These are phyloP conservation scores for Cryphonectria japonica DNA, from an alignment of 2,329 filamentous ascomycete genomes.

Conservation along the genomic window DNA sequence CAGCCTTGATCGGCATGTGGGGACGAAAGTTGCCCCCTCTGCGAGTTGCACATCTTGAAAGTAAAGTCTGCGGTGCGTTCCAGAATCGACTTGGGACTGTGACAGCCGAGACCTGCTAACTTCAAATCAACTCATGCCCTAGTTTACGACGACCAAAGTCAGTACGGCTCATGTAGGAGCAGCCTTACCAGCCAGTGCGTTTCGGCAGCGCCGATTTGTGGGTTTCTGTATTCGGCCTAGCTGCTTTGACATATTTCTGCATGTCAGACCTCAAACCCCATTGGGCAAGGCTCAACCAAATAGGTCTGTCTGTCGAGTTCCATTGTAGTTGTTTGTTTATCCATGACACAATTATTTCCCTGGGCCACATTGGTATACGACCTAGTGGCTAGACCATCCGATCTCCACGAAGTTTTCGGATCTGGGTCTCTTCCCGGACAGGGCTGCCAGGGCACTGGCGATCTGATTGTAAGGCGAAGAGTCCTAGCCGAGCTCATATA, in stretches of 20 bases:
- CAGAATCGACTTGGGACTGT: not conserved
- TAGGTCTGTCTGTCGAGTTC: not conserved
- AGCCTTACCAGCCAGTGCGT: not conserved
- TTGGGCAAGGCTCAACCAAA: not conserved
- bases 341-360: not conserved
- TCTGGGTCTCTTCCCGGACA: not conserved
- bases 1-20: not conserved
- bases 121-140: not conserved
- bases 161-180: not conserved
- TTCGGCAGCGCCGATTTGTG: not conserved
- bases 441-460: not conserved
- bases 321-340: not conserved
- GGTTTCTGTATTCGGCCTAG: not conserved
- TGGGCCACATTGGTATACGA: not conserved
- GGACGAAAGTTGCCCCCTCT: not conserved
- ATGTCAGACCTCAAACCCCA: not conserved
- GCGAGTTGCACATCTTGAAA: not conserved
- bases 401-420: not conserved
- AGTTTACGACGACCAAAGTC: not conserved
- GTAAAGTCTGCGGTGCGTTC: slow-evolving; percentile 6
- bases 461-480: not conserved
- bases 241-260: not conserved
- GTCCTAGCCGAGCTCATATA: not conserved
- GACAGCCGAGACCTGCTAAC: not conserved
- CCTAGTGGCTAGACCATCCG: not conserved